Evolutionary conservation across 371 early-diverging fungal species (phyloP).

Genomic region (Phascolomyces articulosus): DNA sequence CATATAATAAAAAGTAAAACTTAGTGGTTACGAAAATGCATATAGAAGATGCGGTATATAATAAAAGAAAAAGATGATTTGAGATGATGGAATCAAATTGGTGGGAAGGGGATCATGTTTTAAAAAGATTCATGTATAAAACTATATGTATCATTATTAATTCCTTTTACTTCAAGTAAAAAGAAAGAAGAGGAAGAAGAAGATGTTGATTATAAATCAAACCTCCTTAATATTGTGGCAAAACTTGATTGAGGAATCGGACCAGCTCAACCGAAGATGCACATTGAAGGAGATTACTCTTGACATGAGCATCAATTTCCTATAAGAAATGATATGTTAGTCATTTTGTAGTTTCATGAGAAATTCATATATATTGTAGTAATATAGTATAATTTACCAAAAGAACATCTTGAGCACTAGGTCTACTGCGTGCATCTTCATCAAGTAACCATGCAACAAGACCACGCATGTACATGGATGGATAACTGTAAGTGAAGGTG

Average conservation of each 20-base stretch:
- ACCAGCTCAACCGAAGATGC: conserved; percentile 23
- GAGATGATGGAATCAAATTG: no score
- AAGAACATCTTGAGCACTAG: conserved; percentile 48
- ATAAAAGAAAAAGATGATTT: no score
- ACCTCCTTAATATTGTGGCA: conserved; percentile 16
- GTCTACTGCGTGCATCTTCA: conserved; percentile 40
- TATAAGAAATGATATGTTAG: conserved; percentile 1
- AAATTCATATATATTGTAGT: not conserved
- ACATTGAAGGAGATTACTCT: conserved; percentile 25
- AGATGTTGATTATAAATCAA: no score
- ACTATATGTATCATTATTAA: no score
- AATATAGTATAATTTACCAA: conserved; percentile 22
- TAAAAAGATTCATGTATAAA: no score
- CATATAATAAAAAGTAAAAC: no score
- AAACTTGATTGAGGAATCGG: conserved; percentile 27
- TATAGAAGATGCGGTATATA: no score
- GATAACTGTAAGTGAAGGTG: conserved; percentile 54
- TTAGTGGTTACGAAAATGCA: no score
- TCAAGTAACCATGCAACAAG: conserved; percentile 54
- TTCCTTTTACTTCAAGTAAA: no score
- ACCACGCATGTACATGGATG: conserved; percentile 56
- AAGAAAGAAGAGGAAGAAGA: no score
- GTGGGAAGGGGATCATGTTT: no score
- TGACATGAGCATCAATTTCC: conserved; percentile 37
- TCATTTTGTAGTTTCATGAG: no score